These are phyloP conservation scores for Cylindrodendrum hubeiense DNA, from an alignment of 2,329 filamentous ascomycete genomes.

Conservation along the genomic window DNA sequence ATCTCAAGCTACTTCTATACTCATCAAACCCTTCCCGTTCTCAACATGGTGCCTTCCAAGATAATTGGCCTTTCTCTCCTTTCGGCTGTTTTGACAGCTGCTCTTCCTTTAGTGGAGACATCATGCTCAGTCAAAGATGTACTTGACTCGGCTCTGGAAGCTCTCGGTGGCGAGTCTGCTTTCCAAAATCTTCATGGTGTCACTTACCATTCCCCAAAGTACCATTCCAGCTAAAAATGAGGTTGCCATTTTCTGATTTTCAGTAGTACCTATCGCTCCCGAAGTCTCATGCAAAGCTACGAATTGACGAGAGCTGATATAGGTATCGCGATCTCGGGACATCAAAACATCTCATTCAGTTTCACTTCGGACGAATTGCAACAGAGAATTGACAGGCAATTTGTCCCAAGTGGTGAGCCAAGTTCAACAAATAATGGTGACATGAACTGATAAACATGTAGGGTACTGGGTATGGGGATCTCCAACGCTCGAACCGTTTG, in stretches of 20 bases:
- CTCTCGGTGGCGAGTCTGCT: constrained; percentile 15
- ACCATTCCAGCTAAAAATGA: too few relatives aligned
- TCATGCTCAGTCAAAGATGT: neutral
- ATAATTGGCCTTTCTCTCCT: neutral
- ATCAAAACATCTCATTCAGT: constrained; percentile 28
- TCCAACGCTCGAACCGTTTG: constrained; percentile 6
- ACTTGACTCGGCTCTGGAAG: constrained; percentile 12
- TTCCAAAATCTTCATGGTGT: constrained; percentile 13
- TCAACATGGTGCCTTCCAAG: neutral
- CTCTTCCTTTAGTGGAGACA: neutral
- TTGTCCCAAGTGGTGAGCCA: constrained; percentile 8
- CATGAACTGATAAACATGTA: neutral
- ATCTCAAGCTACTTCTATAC: neutral
- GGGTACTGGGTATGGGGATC: constrained; percentile 31
- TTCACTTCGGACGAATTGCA: neutral
- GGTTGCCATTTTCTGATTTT: neutral
- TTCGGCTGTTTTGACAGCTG: neutral
- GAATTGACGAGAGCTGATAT: constrained; percentile 22
- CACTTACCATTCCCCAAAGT: constrained; percentile 23
- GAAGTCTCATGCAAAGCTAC: constrained; percentile 34
- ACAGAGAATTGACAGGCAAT: constrained; percentile 27
- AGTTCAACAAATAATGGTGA: accelerated
- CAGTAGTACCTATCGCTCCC: constrained; percentile 21
- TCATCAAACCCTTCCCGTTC: neutral
- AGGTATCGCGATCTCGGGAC: constrained; percentile 16